A percentile compares a stretch with the other conserved stretches of the same genome.
phyloP scores from a whole-genome alignment of 106 monocot genomes.

The Phalaenopsis aphrodite region DNA sequence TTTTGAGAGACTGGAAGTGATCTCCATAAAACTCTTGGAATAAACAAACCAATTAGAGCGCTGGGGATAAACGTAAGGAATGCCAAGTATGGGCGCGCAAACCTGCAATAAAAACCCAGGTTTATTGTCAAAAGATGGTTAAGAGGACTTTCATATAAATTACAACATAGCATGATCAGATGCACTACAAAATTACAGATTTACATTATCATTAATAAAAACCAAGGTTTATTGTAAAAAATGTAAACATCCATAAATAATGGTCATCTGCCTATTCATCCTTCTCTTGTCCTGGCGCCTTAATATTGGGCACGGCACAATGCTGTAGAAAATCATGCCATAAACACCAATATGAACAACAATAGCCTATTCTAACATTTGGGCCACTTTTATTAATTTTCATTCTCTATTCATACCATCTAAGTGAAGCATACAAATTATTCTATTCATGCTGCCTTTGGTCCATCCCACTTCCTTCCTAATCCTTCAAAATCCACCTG shows the following conservation, averaged over 20 bases:
- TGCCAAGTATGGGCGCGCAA: conserved; percentile 89
- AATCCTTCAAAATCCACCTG: not conserved
- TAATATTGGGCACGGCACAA: not conserved
- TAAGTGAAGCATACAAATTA: not conserved
- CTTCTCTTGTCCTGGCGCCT: not conserved
- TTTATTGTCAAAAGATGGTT: not conserved
- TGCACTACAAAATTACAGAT: not conserved
- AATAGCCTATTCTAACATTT: not conserved
- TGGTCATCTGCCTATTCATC: not conserved
- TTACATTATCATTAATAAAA: conserved; percentile 1
- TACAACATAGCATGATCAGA: not conserved
- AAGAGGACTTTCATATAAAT: not conserved
- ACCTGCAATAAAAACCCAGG: conserved; percentile 53
- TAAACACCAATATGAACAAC: not conserved
- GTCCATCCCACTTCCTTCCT: not conserved
- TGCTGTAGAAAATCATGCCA: not conserved
- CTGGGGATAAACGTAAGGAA: conserved; percentile 91
- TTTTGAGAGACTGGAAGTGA: conserved; percentile 37
- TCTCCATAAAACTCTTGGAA: conserved; percentile 67
- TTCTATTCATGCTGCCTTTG: not conserved
- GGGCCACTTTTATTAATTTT: not conserved
- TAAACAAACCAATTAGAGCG: conserved; percentile 68
- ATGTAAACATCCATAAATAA: not conserved
- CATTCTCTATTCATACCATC: not conserved
- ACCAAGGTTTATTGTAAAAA: not conserved